Base-by-base conservation (phyloP, 371 early-diverging fungal genomes). In the Zychaea mexicana region DNA sequence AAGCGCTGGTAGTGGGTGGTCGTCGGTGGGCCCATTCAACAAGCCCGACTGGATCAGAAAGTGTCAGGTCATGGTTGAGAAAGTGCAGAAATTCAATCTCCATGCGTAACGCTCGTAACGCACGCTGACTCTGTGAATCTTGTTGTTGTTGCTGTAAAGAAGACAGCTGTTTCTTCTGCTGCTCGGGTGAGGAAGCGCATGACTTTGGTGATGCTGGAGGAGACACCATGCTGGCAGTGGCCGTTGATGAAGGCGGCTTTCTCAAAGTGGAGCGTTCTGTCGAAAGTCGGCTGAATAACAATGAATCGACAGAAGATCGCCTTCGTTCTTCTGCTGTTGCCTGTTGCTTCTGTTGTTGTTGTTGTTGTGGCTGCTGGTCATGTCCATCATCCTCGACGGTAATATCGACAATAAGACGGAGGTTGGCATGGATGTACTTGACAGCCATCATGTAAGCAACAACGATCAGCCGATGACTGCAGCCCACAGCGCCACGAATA, bases 371-470 rank as follows among this genome's bases (percentile, higher is more conserved):
- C 21, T 52, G 66, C 24, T n/a, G 70, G 27, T 26, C 65, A 42
- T n/a, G n/a, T n/a, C n/a, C n/a, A n/a, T n/a, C n/a, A n/a, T n/a
- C n/a, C n/a, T n/a, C n/a, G n/a, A n/a, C n/a, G n/a, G 65, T 38
- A 30, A 70, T 60, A 60, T 72, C 67, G 26, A 82, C 66, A 39
- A 79, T 71, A 10, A 68, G 63, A 46, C 69, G 66, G 17, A 82
- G 66, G 39, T 70, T 73, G 12, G 81, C 66, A 21, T 85, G 80
- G 8, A 84, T 80, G 28, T 76, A 84, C 63, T 85, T 87, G 12
- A 83, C 77, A 9, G 85, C 85, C 65, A 87, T 81, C 56, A 83
- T 82, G 39, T 73, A 87, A n/a, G 87, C 85, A 3, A 83, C 76
- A 61, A 83, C 62, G 10, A 87, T 79, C 45, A 87, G 72, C 0